Evolutionary conservation across 2,329 filamentous ascomycete species (phyloP), one percentile per base, ranked within the genome.

Genomic region (Torrubiella hemipterigena): DNA sequence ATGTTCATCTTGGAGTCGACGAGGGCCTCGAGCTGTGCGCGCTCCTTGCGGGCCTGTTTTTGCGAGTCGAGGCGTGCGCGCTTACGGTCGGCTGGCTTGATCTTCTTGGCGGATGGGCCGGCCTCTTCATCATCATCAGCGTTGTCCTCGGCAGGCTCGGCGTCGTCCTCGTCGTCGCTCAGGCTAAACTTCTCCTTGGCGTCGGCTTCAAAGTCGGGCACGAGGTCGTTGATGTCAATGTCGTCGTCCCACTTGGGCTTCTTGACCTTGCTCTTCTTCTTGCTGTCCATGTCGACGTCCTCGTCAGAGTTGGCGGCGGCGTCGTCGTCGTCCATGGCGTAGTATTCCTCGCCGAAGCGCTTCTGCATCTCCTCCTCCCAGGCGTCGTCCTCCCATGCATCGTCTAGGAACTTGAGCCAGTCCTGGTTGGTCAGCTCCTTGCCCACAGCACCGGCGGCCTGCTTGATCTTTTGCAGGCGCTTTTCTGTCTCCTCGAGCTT

Each of bases 351-450:
- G 33, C 83, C 86, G 47, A 98, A 98, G 12, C 78, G 71, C 52
- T 78, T 81, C 47, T 69, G 69, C 86, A 98, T 95, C 58, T 91
- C 83, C 39, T 76, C 63, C 48, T 95, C 87, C 87, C 89, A 98
- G 46, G 78, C 72, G 32, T 83, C 76, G 48, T 94, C 78, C 39
- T 94, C 83, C 76, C 84, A 98, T 13, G 81, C 81, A 13, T 80
- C 83, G 36, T 95, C 83, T 14, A 98, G 67, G 44, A 98, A 77
- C 38, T 74, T 73, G 35, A 79, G 66, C 82, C 86, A 93, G 35
- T 94, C 82, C 24, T 89, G 78, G 17, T 93, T 75, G 8, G 76
- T 61, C 18, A 76, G 55, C 21, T 57, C 59, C 55, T 77, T 74
- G 36, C 80, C 80, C 20, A 63, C 74, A 17, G 91, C 55, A 4